Evolutionary conservation across 371 early-diverging fungal genomes (phyloP).

Genomic region (Saksenaea oblongispora): DNA sequence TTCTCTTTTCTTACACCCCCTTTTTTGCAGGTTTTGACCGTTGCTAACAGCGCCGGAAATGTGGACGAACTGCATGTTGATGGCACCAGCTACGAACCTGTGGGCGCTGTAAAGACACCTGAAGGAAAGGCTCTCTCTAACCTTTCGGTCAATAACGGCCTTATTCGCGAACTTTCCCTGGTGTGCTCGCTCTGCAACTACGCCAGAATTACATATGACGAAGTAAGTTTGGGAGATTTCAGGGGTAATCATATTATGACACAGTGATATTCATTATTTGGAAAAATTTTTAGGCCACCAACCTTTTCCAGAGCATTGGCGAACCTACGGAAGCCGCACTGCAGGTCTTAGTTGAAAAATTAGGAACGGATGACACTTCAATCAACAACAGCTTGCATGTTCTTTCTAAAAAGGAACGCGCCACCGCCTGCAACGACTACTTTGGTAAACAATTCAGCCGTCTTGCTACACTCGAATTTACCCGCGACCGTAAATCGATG

Average conservation of each 20-base stretch:
- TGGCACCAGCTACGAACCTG: slow-evolving; percentile 87
- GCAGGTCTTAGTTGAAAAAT: slow-evolving; percentile 90
- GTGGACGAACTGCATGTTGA: slow-evolving; percentile 72
- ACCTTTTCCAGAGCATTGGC: slow-evolving; percentile 75
- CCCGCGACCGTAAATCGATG: slow-evolving; percentile 97
- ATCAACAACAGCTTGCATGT: slow-evolving; percentile 61
- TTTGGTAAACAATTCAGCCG: slow-evolving; percentile 55
- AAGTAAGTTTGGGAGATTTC: slow-evolving; percentile 26
- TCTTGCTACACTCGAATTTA: slow-evolving; percentile 86
- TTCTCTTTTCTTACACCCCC: slow-evolving; percentile 14
- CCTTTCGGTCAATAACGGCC: slow-evolving; percentile 51
- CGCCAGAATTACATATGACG: slow-evolving; percentile 79
- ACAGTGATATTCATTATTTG: background rate
- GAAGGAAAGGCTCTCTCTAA: slow-evolving; percentile 49
- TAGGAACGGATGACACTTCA: slow-evolving; percentile 71
- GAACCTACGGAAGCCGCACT: slow-evolving; percentile 99
- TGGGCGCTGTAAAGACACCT: slow-evolving; percentile 62
- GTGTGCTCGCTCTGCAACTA: slow-evolving; percentile 94
- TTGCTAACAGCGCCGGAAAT: slow-evolving; percentile 42
- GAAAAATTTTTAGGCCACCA: slow-evolving; percentile 32
- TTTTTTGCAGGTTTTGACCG: slow-evolving; percentile 43
- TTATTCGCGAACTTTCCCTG: slow-evolving; percentile 73
- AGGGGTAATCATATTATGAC: background rate
- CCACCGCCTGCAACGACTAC: slow-evolving; percentile 64
- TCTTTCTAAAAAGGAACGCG: slow-evolving; percentile 58